Conservation (phyloP, 2,329 filamentous ascomycete genomes). For the Pseudocercospora musae region DNA sequence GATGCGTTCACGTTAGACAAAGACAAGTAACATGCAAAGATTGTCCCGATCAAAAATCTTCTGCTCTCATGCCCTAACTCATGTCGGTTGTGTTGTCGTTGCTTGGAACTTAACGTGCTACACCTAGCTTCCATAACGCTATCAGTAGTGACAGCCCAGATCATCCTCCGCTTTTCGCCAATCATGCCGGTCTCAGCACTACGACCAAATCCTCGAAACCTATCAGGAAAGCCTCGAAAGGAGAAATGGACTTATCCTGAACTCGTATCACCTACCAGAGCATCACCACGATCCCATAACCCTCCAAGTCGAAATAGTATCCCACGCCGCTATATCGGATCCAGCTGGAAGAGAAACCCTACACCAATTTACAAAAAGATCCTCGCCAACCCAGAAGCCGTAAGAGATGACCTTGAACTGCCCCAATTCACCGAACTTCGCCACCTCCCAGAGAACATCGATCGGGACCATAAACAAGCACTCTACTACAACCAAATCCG, state of each 20-base stretch:
- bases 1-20: background rate
- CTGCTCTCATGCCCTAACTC: background rate
- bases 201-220: background rate
- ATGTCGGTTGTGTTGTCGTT: background rate
- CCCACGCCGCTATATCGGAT: conserved; percentile 1
- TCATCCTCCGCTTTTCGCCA: too few relatives aligned
- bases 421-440: background rate
- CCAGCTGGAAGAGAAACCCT: conserved; percentile 3
- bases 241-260: background rate
- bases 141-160: background rate
- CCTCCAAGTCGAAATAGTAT: background rate
- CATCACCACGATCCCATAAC: background rate
- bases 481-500: background rate
- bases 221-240: background rate
- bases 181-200: too few relatives aligned
- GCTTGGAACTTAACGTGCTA: background rate
- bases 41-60: background rate
- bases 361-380: background rate
- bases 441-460: background rate
- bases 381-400: background rate
- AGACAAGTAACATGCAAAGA: background rate
- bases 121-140: background rate
- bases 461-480: background rate
- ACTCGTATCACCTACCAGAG: background rate
- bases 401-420: background rate